Base-by-base conservation (phyloP, 257 asterid genomes). In the Primulina eburnea region DNA sequence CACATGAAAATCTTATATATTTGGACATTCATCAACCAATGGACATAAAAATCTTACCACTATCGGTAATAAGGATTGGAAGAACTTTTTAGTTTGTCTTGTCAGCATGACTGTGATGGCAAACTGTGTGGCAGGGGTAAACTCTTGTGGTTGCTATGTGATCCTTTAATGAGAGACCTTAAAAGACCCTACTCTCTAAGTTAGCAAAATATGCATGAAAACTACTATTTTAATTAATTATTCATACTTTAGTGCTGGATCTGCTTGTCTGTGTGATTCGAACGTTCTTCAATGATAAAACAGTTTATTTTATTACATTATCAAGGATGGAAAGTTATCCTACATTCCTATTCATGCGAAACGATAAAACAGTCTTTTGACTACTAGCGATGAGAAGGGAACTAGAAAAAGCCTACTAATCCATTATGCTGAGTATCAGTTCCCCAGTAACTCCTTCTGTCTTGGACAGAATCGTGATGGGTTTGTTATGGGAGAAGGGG, bases 401-500 rank as follows among this genome's bases (percentile, higher is more conserved):
- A 30, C 47, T 60, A 21, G 69, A 61, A n/a, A 67, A 64, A 50
- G 69, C 55, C 61, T 21, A 64, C 53, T 12, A 32, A 43, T 59
- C 62, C 63, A 5, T 59, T 66, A 56, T 53, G 55, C 66, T 55
- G 17, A 14, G 65, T 59, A 32, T 64, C 70, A 28, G 64, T 55
- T 72, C 60, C 33, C 56, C 16, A 32, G 2, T 37, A 18, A 67
- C 50, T 60, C 65, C 24, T 70, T 63, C 68, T 61, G n/a, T 67
- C 40, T 73, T 72, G 68, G 60, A 77, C 86, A 92, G 98, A 86
- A 84, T 72, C 97, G 97, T 30, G 97, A 92, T 80, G 98, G 98
- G 40, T 92, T 92, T 81, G 98, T 92, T 53, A 87, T 92, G 98
- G 98, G 98, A 75, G 98, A 92, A 87, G 98, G 98, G 60, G 83